Conservation (phyloP, 2,329 filamentous ascomycete species). For the Aspergillus viridinutans region DNA sequence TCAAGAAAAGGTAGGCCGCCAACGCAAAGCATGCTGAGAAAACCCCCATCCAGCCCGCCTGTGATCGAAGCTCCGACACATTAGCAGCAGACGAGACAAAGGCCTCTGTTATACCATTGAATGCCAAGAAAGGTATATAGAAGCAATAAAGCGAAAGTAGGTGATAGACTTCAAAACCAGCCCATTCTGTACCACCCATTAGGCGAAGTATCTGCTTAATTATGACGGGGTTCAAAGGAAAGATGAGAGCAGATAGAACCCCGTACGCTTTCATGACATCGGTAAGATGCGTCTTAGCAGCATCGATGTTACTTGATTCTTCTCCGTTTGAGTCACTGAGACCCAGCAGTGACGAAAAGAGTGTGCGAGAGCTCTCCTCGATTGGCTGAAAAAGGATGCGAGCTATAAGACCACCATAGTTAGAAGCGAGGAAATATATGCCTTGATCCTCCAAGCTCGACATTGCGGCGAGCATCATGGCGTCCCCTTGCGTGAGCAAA, state of each 20-base stretch:
- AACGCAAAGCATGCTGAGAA: constrained; percentile 74
- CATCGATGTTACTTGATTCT: constrained; percentile 15
- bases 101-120: constrained; percentile 88
- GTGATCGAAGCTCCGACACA: constrained; percentile 66
- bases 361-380: constrained; percentile 85
- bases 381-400: constrained; percentile 90
- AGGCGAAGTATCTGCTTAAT: constrained; percentile 70
- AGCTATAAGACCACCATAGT: constrained; percentile 86
- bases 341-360: constrained; percentile 77
- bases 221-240: constrained; percentile 68
- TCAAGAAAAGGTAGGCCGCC: constrained; percentile 70
- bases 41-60: constrained; percentile 77
- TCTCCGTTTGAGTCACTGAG: constrained; percentile 23
- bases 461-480: constrained; percentile 75
- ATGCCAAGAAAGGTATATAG: constrained; percentile 85
- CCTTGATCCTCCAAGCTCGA: constrained; percentile 78
- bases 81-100: constrained; percentile 87
- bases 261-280: constrained; percentile 67
- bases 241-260: constrained; percentile 65
- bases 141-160: constrained; percentile 81
- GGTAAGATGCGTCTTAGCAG: constrained; percentile 30
- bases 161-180: constrained; percentile 63
- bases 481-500: constrained; percentile 88
- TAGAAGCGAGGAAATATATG: constrained; percentile 86
- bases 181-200: constrained; percentile 75